Evolutionary conservation across 176 grass and related monocot genomes (phyloP), one percentile per base, ranked within the genome.

Genomic region (Alopecurus myosuroides): DNA sequence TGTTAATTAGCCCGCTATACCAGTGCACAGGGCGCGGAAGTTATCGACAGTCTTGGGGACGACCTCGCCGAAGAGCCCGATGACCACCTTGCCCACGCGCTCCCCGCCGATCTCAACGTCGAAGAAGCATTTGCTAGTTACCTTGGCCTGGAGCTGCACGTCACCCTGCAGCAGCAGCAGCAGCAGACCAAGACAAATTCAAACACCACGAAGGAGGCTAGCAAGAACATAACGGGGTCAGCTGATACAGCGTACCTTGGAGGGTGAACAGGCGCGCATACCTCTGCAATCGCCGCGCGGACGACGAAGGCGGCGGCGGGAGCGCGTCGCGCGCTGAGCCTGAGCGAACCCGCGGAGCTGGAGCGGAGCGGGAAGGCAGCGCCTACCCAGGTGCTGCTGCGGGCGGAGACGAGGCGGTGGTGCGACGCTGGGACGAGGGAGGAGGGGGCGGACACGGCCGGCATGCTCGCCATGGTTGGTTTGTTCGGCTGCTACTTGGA

Each of bases 21-120:
- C 93, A 60, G 93, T 95, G 90, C 93, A 92, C 25, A 95, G 73
- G 46, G 87, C 85, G 67, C 85, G 90, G 76, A 92, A 95, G 26
- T 95, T 95, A 11, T 90, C 85, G 2, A 50, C 82, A 8, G 93
- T 95, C 64, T 12, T 65, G 20, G 90, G 90, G 29, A 95, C 93
- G 50, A 86, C 85, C 11, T 92, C 90, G 11, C 93, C 88, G 80
- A 88, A 95, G 29, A 95, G 82, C 8, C 93, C 93, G 17, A 95
- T 88, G 53, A 95, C 88, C 20, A 92, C 42, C 81, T 88, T 78
- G 10, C 90, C 93, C 22, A 26, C 79, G 30, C 74, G 15, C 39
- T 90, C 70, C 37, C 88, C 85, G 8, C 91, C 85, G 69, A 86
- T 84, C 78, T 92, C 84, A 65, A 92, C 81, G 48, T 92, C 89